Conservation (phyloP, 2,329 filamentous ascomycete genomes). For the Exophiala spinifera region DNA sequence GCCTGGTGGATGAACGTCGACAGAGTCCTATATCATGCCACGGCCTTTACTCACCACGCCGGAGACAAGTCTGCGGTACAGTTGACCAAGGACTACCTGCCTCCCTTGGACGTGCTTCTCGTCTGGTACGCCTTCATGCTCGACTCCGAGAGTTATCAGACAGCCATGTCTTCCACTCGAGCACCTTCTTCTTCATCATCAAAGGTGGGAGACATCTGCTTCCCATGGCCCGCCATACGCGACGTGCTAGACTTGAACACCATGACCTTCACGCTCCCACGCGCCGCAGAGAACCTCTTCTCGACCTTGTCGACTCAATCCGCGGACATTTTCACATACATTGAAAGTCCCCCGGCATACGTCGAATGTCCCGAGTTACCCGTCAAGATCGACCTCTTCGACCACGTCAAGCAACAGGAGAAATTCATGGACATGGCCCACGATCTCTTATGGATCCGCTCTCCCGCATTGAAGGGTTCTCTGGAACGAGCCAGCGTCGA, state of each 20-base stretch:
- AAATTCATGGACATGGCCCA: constrained; percentile 14
- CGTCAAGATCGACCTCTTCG: constrained; percentile 9
- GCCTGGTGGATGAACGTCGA: constrained; percentile 21
- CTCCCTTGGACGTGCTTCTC: constrained; percentile 25
- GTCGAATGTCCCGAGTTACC: constrained; percentile 4
- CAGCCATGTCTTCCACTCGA: neutral
- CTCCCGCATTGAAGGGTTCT: constrained; percentile 17
- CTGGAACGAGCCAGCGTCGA: constrained; percentile 9
- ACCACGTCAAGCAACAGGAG: constrained; percentile 6
- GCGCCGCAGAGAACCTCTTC: constrained; percentile 18
- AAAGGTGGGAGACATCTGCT: constrained; percentile 11
- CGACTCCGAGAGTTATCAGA: constrained; percentile 9
- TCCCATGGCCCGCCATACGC: constrained; percentile 22
- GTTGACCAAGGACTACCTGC: constrained; percentile 20
- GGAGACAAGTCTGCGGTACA: neutral
- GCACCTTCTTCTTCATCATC: too few species aligned
- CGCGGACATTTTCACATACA: constrained; percentile 21
- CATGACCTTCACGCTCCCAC: constrained; percentile 14
- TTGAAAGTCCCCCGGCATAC: constrained; percentile 21
- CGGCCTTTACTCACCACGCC: constrained; percentile 15
- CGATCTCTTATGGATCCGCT: constrained; percentile 21
- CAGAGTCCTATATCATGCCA: constrained; percentile 15
- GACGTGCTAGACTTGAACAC: constrained; percentile 17
- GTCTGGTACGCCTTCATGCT: constrained; percentile 26
- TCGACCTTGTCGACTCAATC: constrained; percentile 17